Evolutionary conservation across 169 alveolate species (phyloP).

Genomic region (Plasmodium blacklocki): DNA sequence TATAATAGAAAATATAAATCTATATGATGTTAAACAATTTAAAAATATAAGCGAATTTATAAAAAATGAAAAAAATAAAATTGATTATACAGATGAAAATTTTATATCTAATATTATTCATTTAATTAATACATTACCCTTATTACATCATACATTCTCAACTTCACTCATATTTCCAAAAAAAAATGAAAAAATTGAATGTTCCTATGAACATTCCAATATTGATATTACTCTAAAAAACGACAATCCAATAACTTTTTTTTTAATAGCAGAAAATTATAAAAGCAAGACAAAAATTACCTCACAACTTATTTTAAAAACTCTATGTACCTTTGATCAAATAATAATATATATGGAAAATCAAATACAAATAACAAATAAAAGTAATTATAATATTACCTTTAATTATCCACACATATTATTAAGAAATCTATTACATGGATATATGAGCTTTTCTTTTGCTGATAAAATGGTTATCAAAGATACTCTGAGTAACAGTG

Average conservation of each 20-base stretch:
- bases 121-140: neutral
- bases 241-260: neutral
- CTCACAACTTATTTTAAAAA: neutral
- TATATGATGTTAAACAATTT: neutral
- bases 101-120: constrained; percentile 23
- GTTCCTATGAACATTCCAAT: constrained; percentile 4
- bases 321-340: neutral
- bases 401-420: neutral
- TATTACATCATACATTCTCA: constrained; percentile 7
- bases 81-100: neutral
- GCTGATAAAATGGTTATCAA: neutral
- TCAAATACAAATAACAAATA: constrained; percentile 9
- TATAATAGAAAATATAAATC: neutral
- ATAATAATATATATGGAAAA: neutral
- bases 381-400: constrained; percentile 2
- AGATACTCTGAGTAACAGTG: neutral
- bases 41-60: neutral
- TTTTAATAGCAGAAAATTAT: constrained; percentile 8
- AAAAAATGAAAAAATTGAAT: constrained; percentile 19
- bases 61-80: neutral
- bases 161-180: constrained; percentile 15
- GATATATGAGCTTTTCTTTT: constrained; percentile 9
- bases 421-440: constrained; percentile 2
- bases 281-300: constrained; percentile 5
- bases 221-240: constrained; percentile 10